Percentiles rank a stretch among this genome's conserved stretches.
Evolutionary conservation across 345 rosid species (phyloP).

Genomic region (Hibiscus tridactylites): DNA sequence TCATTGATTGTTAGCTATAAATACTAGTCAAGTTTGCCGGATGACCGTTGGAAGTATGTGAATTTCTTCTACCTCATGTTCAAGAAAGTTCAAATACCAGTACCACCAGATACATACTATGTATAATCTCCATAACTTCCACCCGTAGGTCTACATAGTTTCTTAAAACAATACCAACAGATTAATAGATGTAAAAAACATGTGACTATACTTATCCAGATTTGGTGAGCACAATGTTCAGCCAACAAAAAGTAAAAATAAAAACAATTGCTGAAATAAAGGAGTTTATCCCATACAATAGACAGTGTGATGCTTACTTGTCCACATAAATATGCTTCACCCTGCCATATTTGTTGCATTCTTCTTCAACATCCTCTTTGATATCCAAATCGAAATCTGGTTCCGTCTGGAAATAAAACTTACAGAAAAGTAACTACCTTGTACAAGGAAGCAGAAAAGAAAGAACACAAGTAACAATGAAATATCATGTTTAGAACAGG

Average conservation of each 20-base stretch:
- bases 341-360: constrained; percentile 73
- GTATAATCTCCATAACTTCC: background rate
- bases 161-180: background rate
- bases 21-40: background rate
- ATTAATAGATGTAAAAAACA: background rate
- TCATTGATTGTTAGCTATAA: background rate
- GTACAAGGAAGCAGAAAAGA: background rate
- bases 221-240: background rate
- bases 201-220: background rate
- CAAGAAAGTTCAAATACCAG: background rate
- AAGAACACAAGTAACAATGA: background rate
- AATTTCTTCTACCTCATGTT: background rate
- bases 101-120: background rate
- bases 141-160: background rate
- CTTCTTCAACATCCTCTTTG: constrained; percentile 69
- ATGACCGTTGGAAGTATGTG: background rate
- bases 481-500: background rate
- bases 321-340: constrained; percentile 79
- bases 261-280: background rate
- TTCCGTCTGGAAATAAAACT: constrained; percentile 53
- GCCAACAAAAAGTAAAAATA: background rate
- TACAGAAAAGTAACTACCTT: constrained; percentile 3
- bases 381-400: constrained; percentile 76
- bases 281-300: background rate
- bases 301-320: constrained; percentile 45